Percentiles rank a stretch among this genome's conserved stretches.
Conservation (phyloP, 352 stramenopile species). For the Globisporangium heterothallicum region DNA sequence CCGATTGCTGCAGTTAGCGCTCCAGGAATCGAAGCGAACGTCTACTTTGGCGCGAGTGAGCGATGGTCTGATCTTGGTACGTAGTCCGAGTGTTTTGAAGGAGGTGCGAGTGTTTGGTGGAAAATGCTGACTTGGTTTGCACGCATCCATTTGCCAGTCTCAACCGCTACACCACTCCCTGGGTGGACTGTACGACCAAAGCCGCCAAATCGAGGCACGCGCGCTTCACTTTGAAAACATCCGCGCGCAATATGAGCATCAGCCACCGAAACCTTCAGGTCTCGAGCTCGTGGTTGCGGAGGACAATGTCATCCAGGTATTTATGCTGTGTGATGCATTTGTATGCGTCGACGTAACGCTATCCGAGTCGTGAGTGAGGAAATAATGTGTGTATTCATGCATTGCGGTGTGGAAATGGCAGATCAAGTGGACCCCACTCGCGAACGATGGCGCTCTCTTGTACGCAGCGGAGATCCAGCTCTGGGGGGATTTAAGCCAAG, state of each 20-base stretch:
- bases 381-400: no score
- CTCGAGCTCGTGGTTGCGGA: constrained; percentile 16
- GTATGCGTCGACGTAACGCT: background rate
- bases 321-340: background rate
- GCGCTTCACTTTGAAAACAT: constrained; percentile 14
- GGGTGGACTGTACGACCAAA: constrained; percentile 3
- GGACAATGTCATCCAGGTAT: constrained; percentile 28
- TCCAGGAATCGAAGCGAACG: background rate
- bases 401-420: no score
- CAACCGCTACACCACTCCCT: constrained; percentile 9
- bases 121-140: background rate
- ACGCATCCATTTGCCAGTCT: background rate
- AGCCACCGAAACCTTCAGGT: constrained; percentile 15
- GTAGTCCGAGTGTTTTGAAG: background rate
- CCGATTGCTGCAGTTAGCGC: constrained; percentile 8
- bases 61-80: constrained; percentile 10
- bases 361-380: background rate
- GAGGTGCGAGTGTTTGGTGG: background rate
- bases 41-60: constrained; percentile 2
- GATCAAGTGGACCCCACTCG: constrained; percentile 26
- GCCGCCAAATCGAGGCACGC: constrained; percentile 5
- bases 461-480: constrained; percentile 28
- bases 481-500: background rate
- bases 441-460: constrained; percentile 18
- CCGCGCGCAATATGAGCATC: constrained; percentile 9